Evolutionary conservation across 2,329 filamentous ascomycete species (phyloP).

Genomic region (Macrophomina pseudophaseolina): DNA sequence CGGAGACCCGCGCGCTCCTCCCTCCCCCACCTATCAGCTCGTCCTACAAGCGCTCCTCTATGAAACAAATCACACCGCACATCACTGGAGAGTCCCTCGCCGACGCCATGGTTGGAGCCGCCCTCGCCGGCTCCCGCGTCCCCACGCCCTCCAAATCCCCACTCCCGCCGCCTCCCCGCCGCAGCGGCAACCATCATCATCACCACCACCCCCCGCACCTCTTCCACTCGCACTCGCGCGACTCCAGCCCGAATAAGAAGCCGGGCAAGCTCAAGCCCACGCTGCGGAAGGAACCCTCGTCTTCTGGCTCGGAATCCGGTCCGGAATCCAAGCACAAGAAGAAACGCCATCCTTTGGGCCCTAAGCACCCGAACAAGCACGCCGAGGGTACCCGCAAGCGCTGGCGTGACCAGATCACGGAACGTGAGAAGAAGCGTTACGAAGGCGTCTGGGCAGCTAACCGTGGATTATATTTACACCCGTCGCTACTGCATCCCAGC

Average conservation of each 20-base stretch:
- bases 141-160: slow-evolving; percentile 47
- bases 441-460: slow-evolving; percentile 87
- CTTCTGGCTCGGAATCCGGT: slow-evolving; percentile 59
- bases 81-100: slow-evolving; percentile 70
- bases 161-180: slow-evolving; percentile 48
- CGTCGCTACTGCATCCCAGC: slow-evolving; percentile 16
- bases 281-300: slow-evolving; percentile 59
- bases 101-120: slow-evolving; percentile 76
- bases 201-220: slow-evolving; percentile 34
- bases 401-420: slow-evolving; percentile 77
- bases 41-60: slow-evolving; percentile 44
- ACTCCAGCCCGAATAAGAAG: slow-evolving; percentile 52
- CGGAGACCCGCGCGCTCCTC: slow-evolving; percentile 34
- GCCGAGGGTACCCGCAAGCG: slow-evolving; percentile 76
- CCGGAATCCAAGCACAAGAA: slow-evolving; percentile 59
- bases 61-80: slow-evolving; percentile 49
- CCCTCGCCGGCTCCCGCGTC: slow-evolving; percentile 68
- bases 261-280: slow-evolving; percentile 66
- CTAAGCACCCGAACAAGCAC: slow-evolving; percentile 71
- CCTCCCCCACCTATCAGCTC: slow-evolving; percentile 40
- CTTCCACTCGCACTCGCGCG: slow-evolving; percentile 35
- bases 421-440: slow-evolving; percentile 76
- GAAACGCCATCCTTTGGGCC: slow-evolving; percentile 58
- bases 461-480: slow-evolving; percentile 58
- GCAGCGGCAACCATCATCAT: slow-evolving; percentile 48